phyloP scores from a whole-genome alignment of 2,329 filamentous ascomycete genomes.

The Epichloe amarillans region DNA sequence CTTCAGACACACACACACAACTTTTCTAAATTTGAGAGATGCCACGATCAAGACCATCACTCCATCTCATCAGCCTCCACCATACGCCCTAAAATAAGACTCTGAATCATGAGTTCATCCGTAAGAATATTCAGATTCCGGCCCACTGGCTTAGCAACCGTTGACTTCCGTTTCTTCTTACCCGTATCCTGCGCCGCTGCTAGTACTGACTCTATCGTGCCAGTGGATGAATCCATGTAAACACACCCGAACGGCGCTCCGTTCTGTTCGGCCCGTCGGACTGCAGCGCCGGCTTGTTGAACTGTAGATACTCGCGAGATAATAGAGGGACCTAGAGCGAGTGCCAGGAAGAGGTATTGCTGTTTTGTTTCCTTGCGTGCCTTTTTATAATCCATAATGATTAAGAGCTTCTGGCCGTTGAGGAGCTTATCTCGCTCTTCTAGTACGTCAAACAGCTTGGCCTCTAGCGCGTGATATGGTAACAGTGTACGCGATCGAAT shows the following conservation, averaged over 20 bases:
- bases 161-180: conserved; percentile 29
- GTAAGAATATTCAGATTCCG: conserved; percentile 54
- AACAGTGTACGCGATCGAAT: conserved; percentile 59
- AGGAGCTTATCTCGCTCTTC: conserved; percentile 49
- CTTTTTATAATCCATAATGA: conserved; percentile 49
- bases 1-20: neutral
- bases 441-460: conserved; percentile 45
- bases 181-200: conserved; percentile 11
- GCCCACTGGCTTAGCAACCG: conserved; percentile 18
- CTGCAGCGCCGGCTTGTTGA: conserved; percentile 46
- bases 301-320: conserved; percentile 54
- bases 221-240: conserved; percentile 56
- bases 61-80: conserved; percentile 45
- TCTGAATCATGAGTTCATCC: conserved; percentile 84
- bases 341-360: conserved; percentile 68
- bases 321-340: conserved; percentile 56
- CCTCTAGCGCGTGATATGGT: conserved; percentile 43
- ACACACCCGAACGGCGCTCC: conserved; percentile 57
- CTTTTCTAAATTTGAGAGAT: too few species aligned
- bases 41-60: neutral
- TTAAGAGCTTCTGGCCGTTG: conserved; percentile 50
- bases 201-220: conserved; percentile 39
- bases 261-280: conserved; percentile 36
- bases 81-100: conserved; percentile 71
- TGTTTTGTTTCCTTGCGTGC: conserved; percentile 50